phyloP scores from a whole-genome alignment of 1,139 yeast species.

The Williopsis jadinii region DNA sequence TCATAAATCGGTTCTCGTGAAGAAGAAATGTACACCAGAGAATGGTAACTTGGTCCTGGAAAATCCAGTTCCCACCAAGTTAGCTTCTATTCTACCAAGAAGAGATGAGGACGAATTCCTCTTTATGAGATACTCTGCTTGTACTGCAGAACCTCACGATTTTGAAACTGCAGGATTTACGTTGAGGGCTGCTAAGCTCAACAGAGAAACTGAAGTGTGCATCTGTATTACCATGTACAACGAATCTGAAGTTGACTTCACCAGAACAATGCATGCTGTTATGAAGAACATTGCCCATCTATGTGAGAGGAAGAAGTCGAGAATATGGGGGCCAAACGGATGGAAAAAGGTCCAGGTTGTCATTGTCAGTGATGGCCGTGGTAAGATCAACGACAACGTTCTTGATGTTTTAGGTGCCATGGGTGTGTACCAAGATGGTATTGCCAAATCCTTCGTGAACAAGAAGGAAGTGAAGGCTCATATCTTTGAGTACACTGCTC shows the following conservation, averaged over 20 bases:
- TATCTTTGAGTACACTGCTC: conserved; percentile 89
- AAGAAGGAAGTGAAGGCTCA: conserved; percentile 88
- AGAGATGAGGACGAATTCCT: conserved; percentile 89
- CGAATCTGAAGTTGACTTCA: conserved; percentile 81
- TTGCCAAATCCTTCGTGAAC: conserved; percentile 89
- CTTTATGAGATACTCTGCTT: conserved; percentile 91
- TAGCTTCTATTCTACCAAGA: conserved; percentile 69
- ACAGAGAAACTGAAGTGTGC: conserved; percentile 83
- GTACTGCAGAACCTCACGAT: conserved; percentile 83
- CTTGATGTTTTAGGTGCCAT: conserved; percentile 83
- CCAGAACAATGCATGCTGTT: conserved; percentile 89
- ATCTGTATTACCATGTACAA: conserved; percentile 94
- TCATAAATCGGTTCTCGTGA: conserved; percentile 48
- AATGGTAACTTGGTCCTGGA: conserved; percentile 81
- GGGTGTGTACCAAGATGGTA: conserved; percentile 94
- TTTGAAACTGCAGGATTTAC: conserved; percentile 78
- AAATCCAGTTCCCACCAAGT: conserved; percentile 87
- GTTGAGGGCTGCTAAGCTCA: conserved; percentile 73
- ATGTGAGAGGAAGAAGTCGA: conserved; percentile 69
- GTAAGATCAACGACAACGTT: conserved; percentile 75
- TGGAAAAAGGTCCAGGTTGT: conserved; percentile 94
- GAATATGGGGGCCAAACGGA: conserved; percentile 90
- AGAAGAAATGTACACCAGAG: conserved; percentile 55
- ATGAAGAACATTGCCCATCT: conserved; percentile 88
- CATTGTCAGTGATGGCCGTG: conserved; percentile 89